Evolutionary conservation across 2,329 filamentous ascomycete genomes (phyloP), one percentile per base, ranked within the genome.

Genomic region (Penicillium verrucosum): DNA sequence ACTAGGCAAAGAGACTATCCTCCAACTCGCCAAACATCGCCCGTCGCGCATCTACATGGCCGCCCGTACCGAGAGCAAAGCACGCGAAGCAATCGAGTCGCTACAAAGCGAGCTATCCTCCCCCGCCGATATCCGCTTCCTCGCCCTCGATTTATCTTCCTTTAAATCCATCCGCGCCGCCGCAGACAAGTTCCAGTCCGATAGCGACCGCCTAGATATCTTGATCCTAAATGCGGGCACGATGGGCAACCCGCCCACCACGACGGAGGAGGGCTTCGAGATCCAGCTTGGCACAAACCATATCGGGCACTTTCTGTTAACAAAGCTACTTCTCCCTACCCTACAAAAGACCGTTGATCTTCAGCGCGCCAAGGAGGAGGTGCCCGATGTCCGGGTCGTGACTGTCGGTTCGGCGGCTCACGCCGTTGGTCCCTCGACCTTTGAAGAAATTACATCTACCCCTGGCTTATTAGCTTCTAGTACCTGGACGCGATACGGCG

Each of bases 41-140:
- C 81, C 83, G 1, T 70, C 73, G 0, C 78, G 82, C 54, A 80
- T 85, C 58, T 85, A 81, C 70, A 77, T 86, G 56, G 81, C 77
- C 14, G 81, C 81, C 2, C 79, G 82, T 44, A 79, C 73, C 21
- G 70, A 70, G 48, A 61, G 67, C 41, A 72, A 77, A 44, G 77
- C 77, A 11, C 77, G 73, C 21, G 72, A 76, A 8, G 73, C 77
- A 9, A 78, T 83, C 41, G 68, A 78, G 16, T 70, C 73, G 3
- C 73, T 78, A 57, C 65, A 77, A 58, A 51, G 68, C 1, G 61
- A 67, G 23, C 63, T 72, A 27, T 57, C 67, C 48, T 69, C 58
- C 42, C 69, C 62, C 9, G 65, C 71, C 23, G 73, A 77, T 54
- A 75, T 83, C 52, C 70, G 73, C 40, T 74, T 76, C 58, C 65